Evolutionary conservation across 768 basidiomycete species (phyloP), one percentile per base, ranked within the genome.

Genomic region (Cystofilobasidium macerans): DNA sequence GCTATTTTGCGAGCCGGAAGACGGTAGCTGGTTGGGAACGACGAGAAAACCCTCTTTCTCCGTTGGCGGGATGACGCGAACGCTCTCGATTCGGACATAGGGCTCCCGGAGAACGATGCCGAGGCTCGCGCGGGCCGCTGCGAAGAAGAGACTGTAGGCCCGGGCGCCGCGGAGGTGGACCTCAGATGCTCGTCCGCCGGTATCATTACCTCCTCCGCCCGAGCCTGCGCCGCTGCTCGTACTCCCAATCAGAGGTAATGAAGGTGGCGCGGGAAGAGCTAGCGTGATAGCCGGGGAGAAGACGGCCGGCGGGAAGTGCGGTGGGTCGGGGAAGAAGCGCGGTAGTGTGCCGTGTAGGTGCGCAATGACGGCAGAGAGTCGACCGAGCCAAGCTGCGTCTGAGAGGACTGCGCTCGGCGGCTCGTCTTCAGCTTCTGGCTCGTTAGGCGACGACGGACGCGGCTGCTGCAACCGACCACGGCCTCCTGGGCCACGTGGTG

Each of bases 311-410:
- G 62, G 51, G 62, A 63, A 63, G 36, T 16, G 6, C 3, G 62
- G 62, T 2, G 62, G n/a, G 35, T 51, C 18, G 14, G 62, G 51
- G 26, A 63, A 63, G 38, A 63, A 63, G 35, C 22, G 7, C 0
- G 62, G 62, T 22, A 63, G 62, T 2, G 62, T 11, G 22, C 51
- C n/a, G 51, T 63, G 62, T 3, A 63, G 62, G 26, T 63, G 62
- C 24, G n/a, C 48, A 28, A 63, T 51, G 13, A 45, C 22, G 22
- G 24, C 36, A 24, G 51, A 56, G 35, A 63, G 53, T 8, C 28
- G 36, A 22, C 26, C 36, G 26, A 40, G 62, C 62, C 62, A 63
- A 36, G 38, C 36, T 20, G 62, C 48, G 62, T 63, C 62, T 3
- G 62, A 63, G 5, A 63, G 62, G 20, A 51, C 36, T 12, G 33